Evolutionary conservation across 192 early-diverging fungal species (phyloP), one percentile per base, ranked within the genome.

Genomic region (Linderina pennispora): DNA sequence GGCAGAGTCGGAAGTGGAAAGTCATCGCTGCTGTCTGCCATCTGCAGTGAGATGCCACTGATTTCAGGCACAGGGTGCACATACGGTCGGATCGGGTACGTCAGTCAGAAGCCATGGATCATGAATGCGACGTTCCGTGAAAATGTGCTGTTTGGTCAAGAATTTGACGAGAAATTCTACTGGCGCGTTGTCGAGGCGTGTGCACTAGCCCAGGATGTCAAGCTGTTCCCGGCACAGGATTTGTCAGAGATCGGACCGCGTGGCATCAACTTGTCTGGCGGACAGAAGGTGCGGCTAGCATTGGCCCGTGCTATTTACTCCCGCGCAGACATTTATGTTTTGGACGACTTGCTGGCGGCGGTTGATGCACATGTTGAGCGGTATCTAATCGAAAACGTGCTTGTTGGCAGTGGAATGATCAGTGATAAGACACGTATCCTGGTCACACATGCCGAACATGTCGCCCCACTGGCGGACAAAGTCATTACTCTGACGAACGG

Each of bases 21-120:
- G 40, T 70, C 65, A n/a, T 79, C 75, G 39, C 65, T 91, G 45
- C 55, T 90, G 11, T 57, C 61, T 0, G 64, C 82, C 0, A 57
- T 90, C 7, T 88, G 90, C 48, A 77, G 87, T 9, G 93, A 98
- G 64, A 95, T 92, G 85, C 82, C 86, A 24, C 73, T 83, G 46
- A 37, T 71, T 2, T 47, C 47, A 16, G 91, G 90, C 5, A 58
- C 74, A 6, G 89, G 91, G 1, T 61, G 51, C 20, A 37, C 94
- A 5, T 63, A 79, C 28, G 90, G 90, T 1, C 53, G 60, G 8
- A 62, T 70, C 14, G 62, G 65, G 23, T 75, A 65, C 19, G 60
- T 69, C 16, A 41, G 49, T 21, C 73, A 75, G 44, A 53, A 56
- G 36, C 65, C 75, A 1, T 61, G 36, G 22, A 57, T 77, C 3